Evolutionary conservation across 495 filamentous ascomycete species (phyloP), one percentile per base, ranked within the genome.

Genomic region (Sordaria brevicollis): DNA sequence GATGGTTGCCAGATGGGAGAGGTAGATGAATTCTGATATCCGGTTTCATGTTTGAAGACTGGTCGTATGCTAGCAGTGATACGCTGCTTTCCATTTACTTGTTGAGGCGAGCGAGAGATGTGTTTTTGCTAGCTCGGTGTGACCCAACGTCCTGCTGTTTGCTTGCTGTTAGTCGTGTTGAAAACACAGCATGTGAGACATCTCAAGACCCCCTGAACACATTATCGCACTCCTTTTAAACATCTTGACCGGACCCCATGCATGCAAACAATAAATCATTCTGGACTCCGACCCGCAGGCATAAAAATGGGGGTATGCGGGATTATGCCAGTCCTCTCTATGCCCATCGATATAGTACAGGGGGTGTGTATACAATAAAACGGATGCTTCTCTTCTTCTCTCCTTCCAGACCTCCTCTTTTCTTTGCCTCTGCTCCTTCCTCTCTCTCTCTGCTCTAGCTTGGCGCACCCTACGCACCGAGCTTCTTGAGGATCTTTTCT

Each of bases 401-500:
- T 57, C 17, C 11, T 17, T 57, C 67, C 37, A 72, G n/a, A n/a
- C 74, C 74, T 79, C 43, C 68, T 77, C 76, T 75, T 78, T 65
- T 68, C 71, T 75, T n/a, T n/a, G n/a, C n/a, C n/a, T n/a, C n/a
- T n/a, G n/a, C n/a, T n/a, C n/a, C 74, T 72, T 77, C 75, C 75
- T 76, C 29, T 33, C 71, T 17, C n/a, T 19, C 35, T 29, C 6
- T 65, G 68, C 71, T 72, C 43, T 65, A 19, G 9, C 38, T 0
- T 35, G 11, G 37, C 38, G n/a, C 37, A 5, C 17, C 41, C 75
- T 33, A 78, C 70, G 33, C 54, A 35, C 70, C 75, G 21, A 84
- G 15, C 70, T 72, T 80, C 71, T 76, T 81, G 73, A 99, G 79
- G 76, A 99, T 89, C 79, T 88, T 89, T 70, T 97, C 91, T 75